Conservation (phyloP, 2,329 filamentous ascomycete species). For the Exophiala mesophila region DNA sequence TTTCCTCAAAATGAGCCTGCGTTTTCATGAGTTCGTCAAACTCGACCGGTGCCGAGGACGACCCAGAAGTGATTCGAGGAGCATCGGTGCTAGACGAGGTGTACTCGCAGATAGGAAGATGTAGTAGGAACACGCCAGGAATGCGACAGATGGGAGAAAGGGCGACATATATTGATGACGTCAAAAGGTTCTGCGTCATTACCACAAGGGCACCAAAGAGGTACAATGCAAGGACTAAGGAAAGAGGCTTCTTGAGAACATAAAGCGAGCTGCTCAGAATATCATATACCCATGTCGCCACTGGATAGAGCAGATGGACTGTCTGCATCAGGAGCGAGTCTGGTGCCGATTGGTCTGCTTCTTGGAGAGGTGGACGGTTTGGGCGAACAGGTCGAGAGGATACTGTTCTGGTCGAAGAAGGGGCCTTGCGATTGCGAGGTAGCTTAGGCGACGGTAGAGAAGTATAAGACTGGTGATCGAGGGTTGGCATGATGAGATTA, state of each 20-base stretch:
- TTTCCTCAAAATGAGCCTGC: constrained; percentile 70
- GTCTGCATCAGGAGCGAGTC: constrained; percentile 7
- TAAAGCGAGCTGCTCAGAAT: constrained; percentile 47
- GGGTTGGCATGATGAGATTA: constrained; percentile 26
- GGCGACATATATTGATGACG: constrained; percentile 55
- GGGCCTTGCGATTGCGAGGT: constrained; percentile 8
- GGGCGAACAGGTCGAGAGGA: constrained; percentile 4
- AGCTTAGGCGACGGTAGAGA: constrained; percentile 6
- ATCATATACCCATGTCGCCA: constrained; percentile 18
- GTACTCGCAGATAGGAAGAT: constrained; percentile 58
- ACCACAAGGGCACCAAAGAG: constrained; percentile 56
- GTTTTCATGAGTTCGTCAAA: constrained; percentile 71
- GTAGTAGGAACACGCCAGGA: constrained; percentile 58
- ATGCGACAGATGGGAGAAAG: constrained; percentile 66
- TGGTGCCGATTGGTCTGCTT: constrained; percentile 1
- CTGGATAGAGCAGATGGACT: constrained; percentile 5
- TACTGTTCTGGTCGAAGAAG: not conserved
- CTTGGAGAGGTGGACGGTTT: constrained; percentile 1
- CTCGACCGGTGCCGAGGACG: constrained; percentile 45
- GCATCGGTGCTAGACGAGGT: constrained; percentile 4
- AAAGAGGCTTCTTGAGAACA: constrained; percentile 61
- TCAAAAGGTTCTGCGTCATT: constrained; percentile 58
- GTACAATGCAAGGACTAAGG: constrained; percentile 57
- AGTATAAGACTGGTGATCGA: constrained; percentile 3
- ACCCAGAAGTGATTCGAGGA: constrained; percentile 26